A percentile compares a stretch with the other conserved stretches of the same genome.
Conservation (phyloP, 2,329 filamentous ascomycete species). For the Neurospora sp. region DNA sequence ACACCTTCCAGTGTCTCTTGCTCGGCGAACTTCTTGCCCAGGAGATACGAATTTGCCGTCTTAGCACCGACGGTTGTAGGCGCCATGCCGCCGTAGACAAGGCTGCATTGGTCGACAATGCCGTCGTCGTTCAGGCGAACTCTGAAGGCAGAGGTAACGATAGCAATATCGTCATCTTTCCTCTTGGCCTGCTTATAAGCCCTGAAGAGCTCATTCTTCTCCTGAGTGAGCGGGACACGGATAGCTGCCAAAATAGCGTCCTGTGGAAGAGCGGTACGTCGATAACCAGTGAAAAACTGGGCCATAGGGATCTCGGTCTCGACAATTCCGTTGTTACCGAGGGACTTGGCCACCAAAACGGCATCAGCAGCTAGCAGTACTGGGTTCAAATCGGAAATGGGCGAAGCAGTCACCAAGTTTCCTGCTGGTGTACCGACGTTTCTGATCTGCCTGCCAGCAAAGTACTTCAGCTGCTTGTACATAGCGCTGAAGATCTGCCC, state of each 20-base stretch:
- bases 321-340: conserved; percentile 32
- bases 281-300: conserved; percentile 86
- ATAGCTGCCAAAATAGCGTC: conserved; percentile 82
- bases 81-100: conserved; percentile 95
- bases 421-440: conserved; percentile 97
- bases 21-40: conserved; percentile 72
- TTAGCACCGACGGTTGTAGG: conserved; percentile 82
- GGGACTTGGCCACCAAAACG: conserved; percentile 69
- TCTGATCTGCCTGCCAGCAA: conserved; percentile 88
- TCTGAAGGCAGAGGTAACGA: conserved; percentile 80
- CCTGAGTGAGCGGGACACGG: conserved; percentile 67
- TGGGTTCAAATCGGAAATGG: conserved; percentile 93
- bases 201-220: conserved; percentile 73
- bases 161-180: conserved; percentile 97
- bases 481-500: conserved; percentile 85
- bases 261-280: conserved; percentile 68
- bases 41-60: conserved; percentile 61
- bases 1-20: conserved; percentile 76
- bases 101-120: conserved; percentile 60
- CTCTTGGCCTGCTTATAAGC: conserved; percentile 95
- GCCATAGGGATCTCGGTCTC: conserved; percentile 85
- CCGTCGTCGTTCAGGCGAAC: conserved; percentile 61
- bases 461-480: conserved; percentile 87
- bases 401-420: conserved; percentile 87
- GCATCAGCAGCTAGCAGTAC: conserved; percentile 84